These are phyloP conservation scores for Saccharum spontaneum DNA, from an alignment of 176 grass and related monocot genomes.

Conservation along the genomic window DNA sequence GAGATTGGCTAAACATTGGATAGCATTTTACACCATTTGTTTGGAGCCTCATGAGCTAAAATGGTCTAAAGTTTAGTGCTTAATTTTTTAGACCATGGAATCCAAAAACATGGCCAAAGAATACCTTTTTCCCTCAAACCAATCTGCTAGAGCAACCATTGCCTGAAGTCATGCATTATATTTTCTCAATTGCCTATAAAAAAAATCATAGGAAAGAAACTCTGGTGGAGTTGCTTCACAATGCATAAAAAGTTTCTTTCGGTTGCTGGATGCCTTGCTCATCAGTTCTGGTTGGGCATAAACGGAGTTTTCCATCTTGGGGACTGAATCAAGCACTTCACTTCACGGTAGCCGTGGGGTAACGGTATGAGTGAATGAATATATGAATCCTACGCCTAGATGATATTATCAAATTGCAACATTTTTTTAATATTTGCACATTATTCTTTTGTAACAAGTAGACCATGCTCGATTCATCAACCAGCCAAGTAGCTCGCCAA, in stretches of 20 bases:
- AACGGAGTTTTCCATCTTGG: neutral
- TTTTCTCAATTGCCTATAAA: neutral
- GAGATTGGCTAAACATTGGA: no score
- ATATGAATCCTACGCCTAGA: neutral
- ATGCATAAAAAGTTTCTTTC: slow-evolving; percentile 20
- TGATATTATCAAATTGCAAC: neutral
- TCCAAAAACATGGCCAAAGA: no score
- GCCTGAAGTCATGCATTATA: neutral
- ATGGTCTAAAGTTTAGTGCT: no score
- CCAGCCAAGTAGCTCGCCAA: slow-evolving; percentile 33
- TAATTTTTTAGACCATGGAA: no score
- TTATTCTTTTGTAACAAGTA: neutral
- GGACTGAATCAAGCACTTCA: neutral
- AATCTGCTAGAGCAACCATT: no score
- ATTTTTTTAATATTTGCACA: neutral
- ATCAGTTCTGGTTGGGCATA: neutral
- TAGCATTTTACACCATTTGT: no score
- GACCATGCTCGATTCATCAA: slow-evolving; percentile 1
- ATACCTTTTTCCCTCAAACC: no score
- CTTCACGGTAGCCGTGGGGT: no score
- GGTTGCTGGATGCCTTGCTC: neutral
- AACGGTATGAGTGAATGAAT: neutral
- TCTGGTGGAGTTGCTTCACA: neutral
- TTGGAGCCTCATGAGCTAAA: no score
- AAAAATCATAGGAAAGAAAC: neutral